Base-by-base conservation (phyloP, 371 early-diverging fungal genomes). In the Modicella reniformis region DNA sequence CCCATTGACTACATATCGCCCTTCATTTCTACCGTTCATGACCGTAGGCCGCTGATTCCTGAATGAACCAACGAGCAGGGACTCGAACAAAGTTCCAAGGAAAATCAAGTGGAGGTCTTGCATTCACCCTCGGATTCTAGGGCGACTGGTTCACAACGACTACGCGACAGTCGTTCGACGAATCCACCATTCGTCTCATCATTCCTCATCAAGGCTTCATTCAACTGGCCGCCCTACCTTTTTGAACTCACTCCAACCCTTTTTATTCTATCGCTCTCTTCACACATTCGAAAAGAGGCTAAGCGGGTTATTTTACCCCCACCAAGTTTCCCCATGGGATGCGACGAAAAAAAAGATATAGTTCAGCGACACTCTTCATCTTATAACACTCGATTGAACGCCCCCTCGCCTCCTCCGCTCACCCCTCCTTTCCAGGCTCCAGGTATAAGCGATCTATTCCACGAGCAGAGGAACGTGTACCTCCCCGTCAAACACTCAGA, bases 21-120 rank as follows among this genome's bases (percentile, higher is more conserved):
- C 32, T 17, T 44, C 44, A 10, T 17, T 19, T 17, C 6, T 19
- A 6, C 32, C 3, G 19, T 15, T 3, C 32, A 13, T 32, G 19
- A 30, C 29, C 4, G 32, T 15, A 4, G 10, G 10, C 10, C 28
- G 12, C 30, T 32, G 29, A 53, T 53, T 53, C 53, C 30, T 53
- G 53, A 32, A 53, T 32, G 53, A 29, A 53, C 53, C 53, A 53
- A 53, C 12, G 30, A 26, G 32, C 53, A 53, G 53, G 53, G 30
- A 53, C 32, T 30, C 32, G 17, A 8, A 37, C n/a, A n/a, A n/a
- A n/a, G n/a, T n/a, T n/a, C n/a, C n/a, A n/a, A n/a, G n/a, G n/a
- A n/a, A n/a, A n/a, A n/a, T n/a, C n/a, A n/a, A n/a, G n/a, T n/a
- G n/a, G n/a, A n/a, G n/a, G n/a, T n/a, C n/a, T n/a, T n/a, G n/a